Evolutionary conservation across 129 eudicot genomes (phyloP).

Genomic region (Saposhnikovia divaricata): DNA sequence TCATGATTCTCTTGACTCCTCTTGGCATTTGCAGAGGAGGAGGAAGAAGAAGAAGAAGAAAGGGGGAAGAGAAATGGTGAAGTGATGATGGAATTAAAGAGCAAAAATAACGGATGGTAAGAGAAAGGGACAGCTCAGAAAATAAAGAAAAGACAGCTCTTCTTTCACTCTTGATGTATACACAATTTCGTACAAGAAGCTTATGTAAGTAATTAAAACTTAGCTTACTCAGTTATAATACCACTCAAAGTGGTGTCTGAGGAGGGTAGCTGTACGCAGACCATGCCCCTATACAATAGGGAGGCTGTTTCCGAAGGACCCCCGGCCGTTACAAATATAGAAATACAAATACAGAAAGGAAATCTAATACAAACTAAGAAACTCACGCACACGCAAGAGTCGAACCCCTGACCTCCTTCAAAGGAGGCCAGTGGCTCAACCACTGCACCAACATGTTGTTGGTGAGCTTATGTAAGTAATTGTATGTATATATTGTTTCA

Average conservation of each 20-base stretch:
- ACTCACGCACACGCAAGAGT: too few species aligned
- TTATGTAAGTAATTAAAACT: not conserved
- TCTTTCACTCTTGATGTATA: slow-evolving; percentile 7
- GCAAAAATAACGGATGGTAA: slow-evolving; percentile 53
- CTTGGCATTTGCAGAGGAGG: slow-evolving; percentile 7
- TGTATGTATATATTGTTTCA: not conserved
- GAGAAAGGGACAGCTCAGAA: slow-evolving; percentile 66
- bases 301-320: too few species aligned
- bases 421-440: too few species aligned
- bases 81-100: slow-evolving; percentile 53
- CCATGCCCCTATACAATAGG: too few species aligned
- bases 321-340: too few species aligned
- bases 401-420: too few species aligned
- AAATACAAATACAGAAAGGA: too few species aligned
- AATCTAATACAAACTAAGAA: too few species aligned
- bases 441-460: too few species aligned
- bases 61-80: slow-evolving; percentile 4
- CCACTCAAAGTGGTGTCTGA: too few species aligned
- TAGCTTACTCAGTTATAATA: too few species aligned
- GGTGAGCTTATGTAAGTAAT: not conserved
- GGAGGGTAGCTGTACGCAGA: too few species aligned
- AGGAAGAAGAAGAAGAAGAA: slow-evolving; percentile 16
- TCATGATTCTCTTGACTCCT: slow-evolving; percentile 40
- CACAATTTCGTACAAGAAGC: not conserved
- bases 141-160: slow-evolving; percentile 47